phyloP scores from a whole-genome alignment of 495 filamentous ascomycete genomes.

The Xylaria intraflava region DNA sequence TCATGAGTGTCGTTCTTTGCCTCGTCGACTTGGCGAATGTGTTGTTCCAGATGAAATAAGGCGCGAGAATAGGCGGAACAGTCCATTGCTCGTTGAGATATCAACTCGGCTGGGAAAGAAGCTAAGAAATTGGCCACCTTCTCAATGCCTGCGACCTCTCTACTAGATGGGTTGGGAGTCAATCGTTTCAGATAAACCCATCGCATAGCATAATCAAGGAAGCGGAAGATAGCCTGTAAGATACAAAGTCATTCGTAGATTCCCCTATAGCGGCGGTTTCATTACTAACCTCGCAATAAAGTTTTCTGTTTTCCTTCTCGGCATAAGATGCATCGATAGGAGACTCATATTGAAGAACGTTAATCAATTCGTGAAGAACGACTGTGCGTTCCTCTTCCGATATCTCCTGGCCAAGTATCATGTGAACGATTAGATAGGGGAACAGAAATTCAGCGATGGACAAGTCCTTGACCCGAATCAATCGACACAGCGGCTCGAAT shows the following conservation, averaged over 20 bases:
- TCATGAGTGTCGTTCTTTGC: slow-evolving; percentile 30
- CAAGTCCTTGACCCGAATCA: slow-evolving; percentile 76
- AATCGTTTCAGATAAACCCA: slow-evolving; percentile 79
- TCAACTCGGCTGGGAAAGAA: slow-evolving; percentile 74
- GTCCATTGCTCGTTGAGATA: slow-evolving; percentile 78
- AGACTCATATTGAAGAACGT: slow-evolving; percentile 58
- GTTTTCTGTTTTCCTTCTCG: slow-evolving; percentile 62
- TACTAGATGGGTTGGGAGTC: slow-evolving; percentile 24
- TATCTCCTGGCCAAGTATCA: slow-evolving; percentile 58
- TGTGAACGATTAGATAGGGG: slow-evolving; percentile 75
- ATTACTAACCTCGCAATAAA: slow-evolving; percentile 69
- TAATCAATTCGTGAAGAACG: slow-evolving; percentile 62
- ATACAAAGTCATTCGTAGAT: background rate
- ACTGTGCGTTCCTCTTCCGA: slow-evolving; percentile 57
- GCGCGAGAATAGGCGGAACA: slow-evolving; percentile 90
- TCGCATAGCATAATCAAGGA: slow-evolving; percentile 82
- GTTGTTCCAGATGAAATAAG: slow-evolving; percentile 88
- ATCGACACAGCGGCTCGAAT: slow-evolving; percentile 70
- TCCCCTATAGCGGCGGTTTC: background rate
- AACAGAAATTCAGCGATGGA: slow-evolving; percentile 79
- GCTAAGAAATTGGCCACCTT: slow-evolving; percentile 43
- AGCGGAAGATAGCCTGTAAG: slow-evolving; percentile 72
- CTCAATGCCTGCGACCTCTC: slow-evolving; percentile 29
- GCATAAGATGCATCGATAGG: slow-evolving; percentile 44
- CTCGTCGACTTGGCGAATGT: slow-evolving; percentile 53